Percentiles rank a stretch among this genome's conserved stretches.
These are phyloP conservation scores for Gastrolobium bilobum DNA, from an alignment of 306 rosid genomes.

Conservation along the genomic window DNA sequence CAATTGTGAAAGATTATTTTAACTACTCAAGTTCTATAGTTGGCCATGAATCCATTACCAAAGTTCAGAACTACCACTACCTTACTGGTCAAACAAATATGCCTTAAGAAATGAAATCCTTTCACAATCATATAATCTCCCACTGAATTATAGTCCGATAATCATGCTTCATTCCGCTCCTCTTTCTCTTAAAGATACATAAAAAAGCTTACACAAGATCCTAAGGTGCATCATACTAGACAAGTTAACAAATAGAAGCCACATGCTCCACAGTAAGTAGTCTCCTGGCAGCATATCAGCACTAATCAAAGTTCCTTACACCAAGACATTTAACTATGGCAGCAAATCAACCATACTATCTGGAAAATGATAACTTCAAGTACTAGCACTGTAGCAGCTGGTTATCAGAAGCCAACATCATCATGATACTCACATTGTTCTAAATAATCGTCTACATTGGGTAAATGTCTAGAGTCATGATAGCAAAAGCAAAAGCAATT, in stretches of 20 bases:
- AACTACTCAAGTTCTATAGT: not conserved
- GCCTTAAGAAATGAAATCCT: constrained; percentile 31
- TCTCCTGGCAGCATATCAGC: constrained; percentile 20
- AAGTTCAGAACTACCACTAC: not conserved
- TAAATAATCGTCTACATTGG: constrained; percentile 8
- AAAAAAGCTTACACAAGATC: constrained; percentile 37
- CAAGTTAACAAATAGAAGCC: constrained; percentile 32
- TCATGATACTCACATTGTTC: constrained; percentile 18
- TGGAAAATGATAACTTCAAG: not conserved
- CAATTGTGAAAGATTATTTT: constrained; percentile 35
- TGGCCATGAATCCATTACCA: constrained; percentile 26
- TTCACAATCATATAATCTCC: constrained; percentile 17
- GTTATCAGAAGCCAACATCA: constrained; percentile 26
- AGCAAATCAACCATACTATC: constrained; percentile 28
- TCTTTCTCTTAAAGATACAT: constrained; percentile 16
- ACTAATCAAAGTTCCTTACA: constrained; percentile 33
- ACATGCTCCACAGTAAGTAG: constrained; percentile 28
- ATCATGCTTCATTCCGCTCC: constrained; percentile 23
- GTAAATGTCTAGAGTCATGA: constrained; percentile 8
- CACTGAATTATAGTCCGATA: constrained; percentile 3
- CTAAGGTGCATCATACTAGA: not conserved
- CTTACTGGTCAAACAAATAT: constrained; percentile 9
- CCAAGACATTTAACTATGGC: constrained; percentile 14
- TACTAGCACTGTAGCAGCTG: not conserved
- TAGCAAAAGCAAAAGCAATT: constrained; percentile 28